Base-by-base conservation (phyloP, 805 yeast genomes). In the Saccharomycopsis guyanensis region DNA sequence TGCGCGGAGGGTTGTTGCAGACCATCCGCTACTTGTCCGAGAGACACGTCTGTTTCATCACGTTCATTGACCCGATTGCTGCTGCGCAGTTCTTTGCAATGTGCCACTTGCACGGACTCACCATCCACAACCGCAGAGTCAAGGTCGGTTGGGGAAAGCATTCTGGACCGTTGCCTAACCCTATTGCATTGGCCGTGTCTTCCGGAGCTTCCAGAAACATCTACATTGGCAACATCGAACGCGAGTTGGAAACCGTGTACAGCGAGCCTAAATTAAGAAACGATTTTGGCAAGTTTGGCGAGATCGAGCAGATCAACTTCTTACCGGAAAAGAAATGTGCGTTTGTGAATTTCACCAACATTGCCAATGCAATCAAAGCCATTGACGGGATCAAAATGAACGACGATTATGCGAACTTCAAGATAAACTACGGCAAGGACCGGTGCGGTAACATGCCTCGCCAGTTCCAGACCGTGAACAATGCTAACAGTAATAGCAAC, bases 111-210 rank as follows among this genome's bases (percentile, higher is more conserved):
- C 94, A 88, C 59, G 96, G 96, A 1, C 70, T 91, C 50, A 76
- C 88, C 16, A 83, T 91, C 50, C 95, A 86, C 60, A 82, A 82
- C 61, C 75, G 94, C 57, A 75, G 89, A 57, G 82, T 91, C 55
- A 86, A 86, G 62, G 88, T 91, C 47, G 96, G 97, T 18, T 91
- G 98, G 97, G 98, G 97, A 40, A 89, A 87, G 64, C 96, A 91
- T 60, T 81, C 95, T 4, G 97, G 97, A 8, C 88, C 95, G 1
- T 71, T 91, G 53, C 81, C 94, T 8, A 84, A 86, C 55, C 88
- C 95, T 2, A 73, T 91, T 48, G 83, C 89, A 5, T 68, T 85
- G 47, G 97, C 97, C 0, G 96, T 89, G 22, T 80, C 93, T 19
- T 83, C 86, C 53, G 97, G 97, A 35, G 97, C 97, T 0, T 80